phyloP scores from a whole-genome alignment of 1,284 basidiomycete species.

The Moesziomyces parantarcticus region DNA sequence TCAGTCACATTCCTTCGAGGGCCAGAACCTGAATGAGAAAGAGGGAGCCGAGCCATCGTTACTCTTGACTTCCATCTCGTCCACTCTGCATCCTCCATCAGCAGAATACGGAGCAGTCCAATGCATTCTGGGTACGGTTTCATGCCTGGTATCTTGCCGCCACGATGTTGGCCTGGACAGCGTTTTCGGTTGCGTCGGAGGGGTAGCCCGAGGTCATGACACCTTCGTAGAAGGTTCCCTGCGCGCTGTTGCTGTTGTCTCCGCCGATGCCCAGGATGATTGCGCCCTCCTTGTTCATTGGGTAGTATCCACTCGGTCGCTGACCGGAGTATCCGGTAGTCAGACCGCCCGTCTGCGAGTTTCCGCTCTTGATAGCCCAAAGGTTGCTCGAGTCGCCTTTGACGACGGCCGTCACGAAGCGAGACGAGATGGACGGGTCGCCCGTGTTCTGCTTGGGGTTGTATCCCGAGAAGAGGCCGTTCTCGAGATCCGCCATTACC shows the following conservation, averaged over 20 bases:
- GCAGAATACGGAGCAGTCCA: too few relatives aligned
- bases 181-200: slow-evolving; percentile 15
- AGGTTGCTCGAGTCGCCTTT: slow-evolving; percentile 34
- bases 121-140: too few relatives aligned
- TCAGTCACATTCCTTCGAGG: too few relatives aligned
- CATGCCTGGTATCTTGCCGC: slow-evolving; percentile 25
- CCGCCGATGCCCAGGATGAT: slow-evolving; percentile 39
- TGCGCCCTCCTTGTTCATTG: slow-evolving; percentile 35
- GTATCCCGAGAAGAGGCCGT: slow-evolving; percentile 24
- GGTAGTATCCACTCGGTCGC: slow-evolving; percentile 24
- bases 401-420: slow-evolving; percentile 26
- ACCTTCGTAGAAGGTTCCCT: slow-evolving; percentile 36
- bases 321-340: slow-evolving; percentile 20
- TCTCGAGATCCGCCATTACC: slow-evolving; percentile 24
- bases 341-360: slow-evolving; percentile 20
- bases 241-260: slow-evolving; percentile 28
- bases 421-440: slow-evolving; percentile 9
- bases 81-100: too few relatives aligned
- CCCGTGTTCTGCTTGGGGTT: slow-evolving; percentile 15
- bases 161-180: slow-evolving; percentile 30
- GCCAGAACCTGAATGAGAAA: too few relatives aligned
- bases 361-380: slow-evolving; percentile 21
- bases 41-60: too few relatives aligned
- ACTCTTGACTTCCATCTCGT: too few relatives aligned
- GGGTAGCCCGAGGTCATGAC: slow-evolving; percentile 29